phyloP scores from a whole-genome alignment of 2,329 filamentous ascomycete genomes.

The Scedosporium aurantiacum region DNA sequence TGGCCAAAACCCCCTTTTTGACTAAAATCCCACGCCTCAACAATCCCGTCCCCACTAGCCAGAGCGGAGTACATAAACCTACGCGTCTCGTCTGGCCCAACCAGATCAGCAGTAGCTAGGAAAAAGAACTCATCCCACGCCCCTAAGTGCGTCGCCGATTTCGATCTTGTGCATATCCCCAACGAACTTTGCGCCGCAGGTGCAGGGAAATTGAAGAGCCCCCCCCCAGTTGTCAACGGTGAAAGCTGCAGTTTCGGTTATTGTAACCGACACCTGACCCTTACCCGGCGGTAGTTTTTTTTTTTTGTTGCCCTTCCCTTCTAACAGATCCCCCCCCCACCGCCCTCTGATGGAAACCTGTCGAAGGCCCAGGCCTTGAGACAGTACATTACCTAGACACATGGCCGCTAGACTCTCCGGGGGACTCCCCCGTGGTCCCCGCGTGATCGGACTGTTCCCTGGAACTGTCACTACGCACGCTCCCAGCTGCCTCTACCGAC shows the following conservation, averaged over 20 bases:
- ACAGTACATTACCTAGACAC: constrained; percentile 2
- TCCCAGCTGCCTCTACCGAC: constrained; percentile 2
- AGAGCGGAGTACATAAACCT: background rate
- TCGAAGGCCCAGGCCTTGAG: background rate
- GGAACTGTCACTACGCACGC: background rate
- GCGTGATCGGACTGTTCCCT: constrained; percentile 1
- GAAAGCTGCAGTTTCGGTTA: too few species aligned
- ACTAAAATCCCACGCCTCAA: background rate
- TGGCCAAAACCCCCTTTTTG: background rate
- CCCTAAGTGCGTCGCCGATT: background rate
- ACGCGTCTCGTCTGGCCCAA: background rate
- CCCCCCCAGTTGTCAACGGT: background rate
- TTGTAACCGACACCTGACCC: too few species aligned
- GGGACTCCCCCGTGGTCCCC: constrained; percentile 4
- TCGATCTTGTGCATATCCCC: background rate
- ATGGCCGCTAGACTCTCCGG: constrained; percentile 4
- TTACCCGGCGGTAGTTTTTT: background rate
- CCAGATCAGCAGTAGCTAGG: background rate
- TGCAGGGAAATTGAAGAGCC: background rate
- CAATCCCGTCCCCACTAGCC: constrained; percentile 1
- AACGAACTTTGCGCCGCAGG: background rate
- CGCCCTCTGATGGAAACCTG: background rate
- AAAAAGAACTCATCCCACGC: background rate
- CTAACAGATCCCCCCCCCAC: background rate
- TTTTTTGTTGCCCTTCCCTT: background rate